phyloP scores from a whole-genome alignment of 1,284 basidiomycete species.

The Retiboletus flavoniger region DNA sequence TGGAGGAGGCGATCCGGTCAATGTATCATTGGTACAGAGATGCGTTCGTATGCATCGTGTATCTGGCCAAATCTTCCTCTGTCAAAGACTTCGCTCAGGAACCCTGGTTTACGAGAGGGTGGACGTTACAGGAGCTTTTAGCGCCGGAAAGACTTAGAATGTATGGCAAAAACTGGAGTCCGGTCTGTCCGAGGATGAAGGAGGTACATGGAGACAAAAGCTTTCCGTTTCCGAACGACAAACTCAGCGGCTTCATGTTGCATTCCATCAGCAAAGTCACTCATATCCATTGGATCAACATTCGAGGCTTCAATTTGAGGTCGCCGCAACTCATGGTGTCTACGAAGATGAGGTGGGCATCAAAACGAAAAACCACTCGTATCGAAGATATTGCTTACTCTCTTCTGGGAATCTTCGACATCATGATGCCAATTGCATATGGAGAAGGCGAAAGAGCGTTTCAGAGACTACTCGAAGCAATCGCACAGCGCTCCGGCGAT shows the following conservation, averaged over 20 bases:
- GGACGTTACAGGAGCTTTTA: background rate
- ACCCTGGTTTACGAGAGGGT: background rate
- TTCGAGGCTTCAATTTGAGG: background rate
- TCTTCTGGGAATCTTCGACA: slow-evolving; percentile 3
- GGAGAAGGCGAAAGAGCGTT: slow-evolving; percentile 3
- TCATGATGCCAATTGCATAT: background rate
- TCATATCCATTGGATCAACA: background rate
- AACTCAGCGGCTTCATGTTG: background rate
- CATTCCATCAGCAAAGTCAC: background rate
- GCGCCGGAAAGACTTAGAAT: background rate
- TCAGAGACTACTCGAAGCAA: slow-evolving; percentile 1
- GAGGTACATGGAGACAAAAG: background rate
- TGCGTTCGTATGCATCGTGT: slow-evolving; percentile 1
- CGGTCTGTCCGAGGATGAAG: background rate
- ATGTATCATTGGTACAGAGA: slow-evolving; percentile 1
- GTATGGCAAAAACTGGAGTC: background rate
- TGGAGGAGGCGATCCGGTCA: slow-evolving; percentile 1
- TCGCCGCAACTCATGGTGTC: background rate
- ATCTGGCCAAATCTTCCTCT: background rate
- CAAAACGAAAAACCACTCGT: background rate
- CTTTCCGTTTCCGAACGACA: background rate
- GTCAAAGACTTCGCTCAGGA: background rate
- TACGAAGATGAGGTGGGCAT: background rate
- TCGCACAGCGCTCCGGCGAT: slow-evolving; percentile 1
- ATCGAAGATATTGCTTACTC: background rate